phyloP scores from a whole-genome alignment of 805 yeast genomes.

The Wickerhamomyces pijperi region DNA sequence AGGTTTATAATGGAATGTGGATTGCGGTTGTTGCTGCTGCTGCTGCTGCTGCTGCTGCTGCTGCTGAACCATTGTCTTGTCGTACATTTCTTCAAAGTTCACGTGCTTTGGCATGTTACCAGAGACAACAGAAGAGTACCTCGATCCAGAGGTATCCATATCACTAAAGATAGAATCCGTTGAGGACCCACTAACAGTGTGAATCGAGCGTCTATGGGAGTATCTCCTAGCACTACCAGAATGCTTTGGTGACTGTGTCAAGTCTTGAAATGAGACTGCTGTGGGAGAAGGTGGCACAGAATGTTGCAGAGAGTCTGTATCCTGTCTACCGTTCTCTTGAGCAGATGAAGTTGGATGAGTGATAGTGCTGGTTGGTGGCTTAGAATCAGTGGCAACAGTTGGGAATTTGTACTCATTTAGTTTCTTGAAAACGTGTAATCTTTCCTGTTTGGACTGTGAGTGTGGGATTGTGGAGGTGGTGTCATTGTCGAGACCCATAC shows the following conservation, averaged over 20 bases:
- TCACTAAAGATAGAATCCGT: not conserved
- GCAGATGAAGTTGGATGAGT: not conserved
- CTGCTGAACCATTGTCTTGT: no score
- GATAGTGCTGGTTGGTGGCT: not conserved
- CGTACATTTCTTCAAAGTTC: no score
- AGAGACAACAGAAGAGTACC: not conserved
- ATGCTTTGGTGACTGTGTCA: not conserved
- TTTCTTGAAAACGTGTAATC: not conserved
- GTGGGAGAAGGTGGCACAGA: no score
- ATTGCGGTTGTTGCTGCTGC: no score
- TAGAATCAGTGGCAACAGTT: not conserved
- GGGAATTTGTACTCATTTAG: not conserved
- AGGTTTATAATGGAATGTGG: conserved; percentile 4
- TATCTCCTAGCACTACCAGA: not conserved
- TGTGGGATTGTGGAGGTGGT: no score
- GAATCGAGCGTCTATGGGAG: not conserved
- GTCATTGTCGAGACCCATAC: no score
- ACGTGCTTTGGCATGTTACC: not conserved
- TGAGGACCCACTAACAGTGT: not conserved
- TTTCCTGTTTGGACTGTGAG: no score
- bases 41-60: no score
- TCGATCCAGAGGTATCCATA: not conserved
- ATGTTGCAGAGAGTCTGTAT: no score
- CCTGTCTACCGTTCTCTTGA: no score
- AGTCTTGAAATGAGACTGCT: not conserved